phyloP scores from a whole-genome alignment of 2,329 filamentous ascomycete species.

The Hypoxylon sp. region DNA sequence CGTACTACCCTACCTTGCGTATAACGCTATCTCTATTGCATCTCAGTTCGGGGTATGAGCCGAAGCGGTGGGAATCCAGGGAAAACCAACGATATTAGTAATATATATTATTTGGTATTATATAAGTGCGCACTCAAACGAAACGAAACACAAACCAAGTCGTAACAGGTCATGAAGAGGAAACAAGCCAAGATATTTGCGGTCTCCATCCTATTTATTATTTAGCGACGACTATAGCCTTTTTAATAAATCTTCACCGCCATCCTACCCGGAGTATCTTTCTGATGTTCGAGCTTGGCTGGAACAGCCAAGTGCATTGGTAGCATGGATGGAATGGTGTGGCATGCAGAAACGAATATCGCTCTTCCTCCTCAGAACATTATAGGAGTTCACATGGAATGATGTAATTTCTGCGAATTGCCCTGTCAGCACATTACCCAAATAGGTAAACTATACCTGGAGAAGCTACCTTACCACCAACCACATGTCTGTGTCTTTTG shows the following conservation, averaged over 20 bases:
- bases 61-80: slow-evolving; percentile 26
- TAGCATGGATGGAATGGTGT: slow-evolving; percentile 23
- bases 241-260: slow-evolving; percentile 34
- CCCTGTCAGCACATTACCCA: slow-evolving; percentile 25
- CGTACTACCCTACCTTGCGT: slow-evolving; percentile 32
- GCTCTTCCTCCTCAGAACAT: slow-evolving; percentile 14
- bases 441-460: slow-evolving; percentile 34
- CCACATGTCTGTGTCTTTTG: slow-evolving; percentile 6
- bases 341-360: slow-evolving; percentile 23
- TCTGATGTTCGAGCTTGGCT: slow-evolving; percentile 36
- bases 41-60: slow-evolving; percentile 33
- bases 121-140: slow-evolving; percentile 21
- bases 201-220: slow-evolving; percentile 14
- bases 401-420: slow-evolving; percentile 40
- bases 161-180: slow-evolving; percentile 10
- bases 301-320: slow-evolving; percentile 20
- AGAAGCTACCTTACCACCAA: slow-evolving; percentile 9
- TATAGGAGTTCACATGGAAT: slow-evolving; percentile 29
- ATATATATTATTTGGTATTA: slow-evolving; percentile 32
- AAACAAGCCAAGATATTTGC: slow-evolving; percentile 29
- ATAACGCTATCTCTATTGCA: slow-evolving; percentile 39
- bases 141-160: slow-evolving; percentile 7
- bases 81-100: slow-evolving; percentile 15
- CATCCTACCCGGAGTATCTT: slow-evolving; percentile 40
- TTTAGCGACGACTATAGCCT: slow-evolving; percentile 7